A percentile compares a stretch with the other conserved stretches of the same genome.
Conservation (phyloP, 306 rosid genomes). For the Prosopis cineraria region DNA sequence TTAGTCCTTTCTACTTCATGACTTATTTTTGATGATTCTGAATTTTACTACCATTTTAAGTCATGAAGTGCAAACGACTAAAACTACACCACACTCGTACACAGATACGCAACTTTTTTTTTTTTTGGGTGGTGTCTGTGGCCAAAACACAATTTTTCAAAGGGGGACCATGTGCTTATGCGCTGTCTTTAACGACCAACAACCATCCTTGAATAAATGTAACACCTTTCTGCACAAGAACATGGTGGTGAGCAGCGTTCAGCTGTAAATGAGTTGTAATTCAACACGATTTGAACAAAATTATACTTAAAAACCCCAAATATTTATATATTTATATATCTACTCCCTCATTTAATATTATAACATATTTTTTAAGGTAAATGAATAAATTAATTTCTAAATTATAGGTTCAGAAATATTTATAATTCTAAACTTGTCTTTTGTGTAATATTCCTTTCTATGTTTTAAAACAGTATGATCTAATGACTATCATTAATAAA, state of each 20-base stretch:
- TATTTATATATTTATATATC: background rate
- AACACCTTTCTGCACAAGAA: conserved; percentile 39
- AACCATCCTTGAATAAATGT: conserved; percentile 28
- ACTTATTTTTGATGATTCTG: no score
- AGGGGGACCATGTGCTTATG: conserved; percentile 11
- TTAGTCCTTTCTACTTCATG: no score
- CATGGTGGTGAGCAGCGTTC: conserved; percentile 25
- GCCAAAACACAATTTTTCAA: background rate
- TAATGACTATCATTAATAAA: no score
- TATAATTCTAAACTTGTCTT: no score
- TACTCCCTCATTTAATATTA: no score
- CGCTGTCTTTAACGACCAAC: background rate
- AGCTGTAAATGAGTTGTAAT: conserved; percentile 35
- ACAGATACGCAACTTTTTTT: background rate
- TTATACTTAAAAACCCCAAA: background rate
- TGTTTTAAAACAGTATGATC: no score
- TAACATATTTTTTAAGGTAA: no score
- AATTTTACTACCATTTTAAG: background rate
- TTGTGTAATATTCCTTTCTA: no score
- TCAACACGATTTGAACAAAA: background rate
- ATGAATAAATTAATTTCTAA: no score
- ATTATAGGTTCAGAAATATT: no score
- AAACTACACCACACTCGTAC: background rate
- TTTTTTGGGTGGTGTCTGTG: conserved; percentile 19
- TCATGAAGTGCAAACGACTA: background rate